Percentiles rank a stretch among this genome's conserved stretches.
phyloP scores from a whole-genome alignment of 768 basidiomycete genomes.

The Nidularia pulvinata region DNA sequence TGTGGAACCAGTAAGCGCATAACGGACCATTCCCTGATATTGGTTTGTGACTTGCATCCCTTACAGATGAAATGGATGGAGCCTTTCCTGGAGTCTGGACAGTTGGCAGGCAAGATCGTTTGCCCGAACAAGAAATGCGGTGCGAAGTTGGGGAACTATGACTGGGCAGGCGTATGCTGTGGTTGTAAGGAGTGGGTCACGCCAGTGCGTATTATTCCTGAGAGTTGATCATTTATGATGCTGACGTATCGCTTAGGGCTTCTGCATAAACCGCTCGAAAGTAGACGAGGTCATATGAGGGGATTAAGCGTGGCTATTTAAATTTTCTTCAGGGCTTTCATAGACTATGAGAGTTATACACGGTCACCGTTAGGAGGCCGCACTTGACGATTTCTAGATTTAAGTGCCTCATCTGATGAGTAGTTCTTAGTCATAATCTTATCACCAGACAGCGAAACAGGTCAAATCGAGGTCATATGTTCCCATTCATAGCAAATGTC shows the following conservation, averaged over 20 bases:
- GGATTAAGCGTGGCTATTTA: not conserved
- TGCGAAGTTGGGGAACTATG: conserved; percentile 92
- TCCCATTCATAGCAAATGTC: too few species aligned
- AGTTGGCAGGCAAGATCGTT: conserved; percentile 83
- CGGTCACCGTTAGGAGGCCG: too few species aligned
- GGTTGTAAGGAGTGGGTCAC: conserved; percentile 93
- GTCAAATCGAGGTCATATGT: too few species aligned
- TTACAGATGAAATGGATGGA: conserved; percentile 96
- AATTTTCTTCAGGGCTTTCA: not conserved
- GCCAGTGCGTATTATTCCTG: conserved; percentile 55
- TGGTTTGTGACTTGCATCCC: not conserved
- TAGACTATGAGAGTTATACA: not conserved
- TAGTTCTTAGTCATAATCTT: too few species aligned
- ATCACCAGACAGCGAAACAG: too few species aligned
- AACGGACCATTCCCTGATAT: not conserved
- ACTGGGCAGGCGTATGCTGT: conserved; percentile 95
- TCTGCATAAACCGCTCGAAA: conserved; percentile 69
- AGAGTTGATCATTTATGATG: not conserved
- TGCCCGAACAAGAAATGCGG: conserved; percentile 94
- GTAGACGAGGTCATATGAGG: conserved; percentile 57
- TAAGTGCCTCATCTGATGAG: too few species aligned
- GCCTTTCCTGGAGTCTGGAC: conserved; percentile 69
- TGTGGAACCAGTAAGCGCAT: conserved; percentile 74
- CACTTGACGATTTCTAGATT: too few species aligned
- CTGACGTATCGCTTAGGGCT: conserved; percentile 36